Conservation (phyloP, 2,329 filamentous ascomycete species). For the Spiromastix sp. region DNA sequence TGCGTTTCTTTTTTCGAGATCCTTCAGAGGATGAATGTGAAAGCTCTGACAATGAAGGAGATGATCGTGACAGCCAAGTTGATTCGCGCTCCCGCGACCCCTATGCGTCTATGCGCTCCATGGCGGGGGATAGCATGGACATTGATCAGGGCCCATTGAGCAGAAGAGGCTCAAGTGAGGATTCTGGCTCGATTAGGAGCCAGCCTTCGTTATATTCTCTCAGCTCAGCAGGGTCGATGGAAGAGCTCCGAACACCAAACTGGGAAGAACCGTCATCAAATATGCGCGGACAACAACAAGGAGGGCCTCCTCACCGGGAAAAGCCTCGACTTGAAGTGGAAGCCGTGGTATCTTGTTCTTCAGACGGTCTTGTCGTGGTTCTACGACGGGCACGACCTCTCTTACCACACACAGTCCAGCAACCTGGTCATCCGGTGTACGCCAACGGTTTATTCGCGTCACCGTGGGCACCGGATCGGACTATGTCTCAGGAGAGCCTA, state of each 20-base stretch:
- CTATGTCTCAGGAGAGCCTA: slow-evolving; percentile 27
- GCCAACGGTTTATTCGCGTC: slow-evolving; percentile 64
- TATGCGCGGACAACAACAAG: too few species aligned
- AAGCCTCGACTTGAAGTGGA: slow-evolving; percentile 57
- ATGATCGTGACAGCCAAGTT: background rate
- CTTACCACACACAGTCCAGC: slow-evolving; percentile 42
- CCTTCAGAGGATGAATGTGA: slow-evolving; percentile 46
- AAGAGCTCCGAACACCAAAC: background rate
- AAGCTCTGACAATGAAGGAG: background rate
- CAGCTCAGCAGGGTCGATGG: background rate
- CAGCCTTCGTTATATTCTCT: background rate
- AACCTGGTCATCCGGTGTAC: slow-evolving; percentile 31
- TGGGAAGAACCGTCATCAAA: background rate
- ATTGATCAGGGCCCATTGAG: background rate
- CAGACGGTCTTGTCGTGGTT: slow-evolving; percentile 75
- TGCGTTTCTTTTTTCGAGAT: slow-evolving; percentile 76
- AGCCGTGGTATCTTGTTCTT: slow-evolving; percentile 84
- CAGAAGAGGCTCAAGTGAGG: background rate
- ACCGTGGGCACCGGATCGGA: slow-evolving; percentile 64
- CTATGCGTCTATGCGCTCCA: background rate
- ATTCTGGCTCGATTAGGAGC: background rate
- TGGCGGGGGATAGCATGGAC: background rate
- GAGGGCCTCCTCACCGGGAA: background rate
- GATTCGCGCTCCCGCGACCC: background rate
- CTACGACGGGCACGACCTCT: slow-evolving; percentile 62